phyloP scores from a whole-genome alignment of 2,329 filamentous ascomycete genomes.

The Fusarium cyanostomum region DNA sequence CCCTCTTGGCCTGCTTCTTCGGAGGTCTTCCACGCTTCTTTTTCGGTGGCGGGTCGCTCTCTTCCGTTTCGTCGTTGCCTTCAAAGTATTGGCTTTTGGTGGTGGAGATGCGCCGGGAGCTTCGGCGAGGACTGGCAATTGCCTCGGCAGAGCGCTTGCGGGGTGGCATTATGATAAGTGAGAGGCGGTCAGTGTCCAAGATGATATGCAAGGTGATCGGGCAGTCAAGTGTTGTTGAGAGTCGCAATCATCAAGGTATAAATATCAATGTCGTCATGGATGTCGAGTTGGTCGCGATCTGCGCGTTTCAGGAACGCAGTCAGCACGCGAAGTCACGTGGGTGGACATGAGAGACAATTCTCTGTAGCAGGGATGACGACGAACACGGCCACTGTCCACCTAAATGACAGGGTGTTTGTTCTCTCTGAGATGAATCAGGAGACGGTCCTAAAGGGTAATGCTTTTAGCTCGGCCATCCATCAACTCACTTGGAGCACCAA shows the following conservation, averaged over 20 bases:
- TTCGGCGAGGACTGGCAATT: slow-evolving; percentile 51
- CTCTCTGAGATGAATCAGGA: no score
- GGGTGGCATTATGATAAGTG: slow-evolving; percentile 47
- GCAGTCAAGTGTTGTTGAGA: no score
- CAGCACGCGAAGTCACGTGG: slow-evolving; percentile 43
- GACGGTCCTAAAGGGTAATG: no score
- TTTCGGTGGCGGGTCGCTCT: slow-evolving; percentile 40
- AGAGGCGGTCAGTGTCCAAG: no score
- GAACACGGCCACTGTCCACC: no score
- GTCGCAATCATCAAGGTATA: background rate
- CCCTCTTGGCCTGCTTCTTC: slow-evolving; percentile 35
- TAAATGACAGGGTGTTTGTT: no score
- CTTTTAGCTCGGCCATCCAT: no score
- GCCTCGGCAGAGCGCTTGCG: slow-evolving; percentile 51
- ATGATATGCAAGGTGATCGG: no score
- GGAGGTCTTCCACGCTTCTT: slow-evolving; percentile 44
- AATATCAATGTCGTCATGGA: slow-evolving; percentile 40
- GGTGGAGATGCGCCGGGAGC: slow-evolving; percentile 58
- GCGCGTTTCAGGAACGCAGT: slow-evolving; percentile 29
- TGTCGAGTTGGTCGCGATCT: slow-evolving; percentile 27
- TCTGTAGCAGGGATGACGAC: no score
- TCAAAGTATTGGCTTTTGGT: slow-evolving; percentile 65
- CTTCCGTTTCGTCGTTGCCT: slow-evolving; percentile 32
- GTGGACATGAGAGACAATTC: background rate
- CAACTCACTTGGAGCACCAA: background rate